These are phyloP conservation scores for Torulaspora quercuum DNA, from an alignment of 805 yeast genomes.

Conservation along the genomic window DNA sequence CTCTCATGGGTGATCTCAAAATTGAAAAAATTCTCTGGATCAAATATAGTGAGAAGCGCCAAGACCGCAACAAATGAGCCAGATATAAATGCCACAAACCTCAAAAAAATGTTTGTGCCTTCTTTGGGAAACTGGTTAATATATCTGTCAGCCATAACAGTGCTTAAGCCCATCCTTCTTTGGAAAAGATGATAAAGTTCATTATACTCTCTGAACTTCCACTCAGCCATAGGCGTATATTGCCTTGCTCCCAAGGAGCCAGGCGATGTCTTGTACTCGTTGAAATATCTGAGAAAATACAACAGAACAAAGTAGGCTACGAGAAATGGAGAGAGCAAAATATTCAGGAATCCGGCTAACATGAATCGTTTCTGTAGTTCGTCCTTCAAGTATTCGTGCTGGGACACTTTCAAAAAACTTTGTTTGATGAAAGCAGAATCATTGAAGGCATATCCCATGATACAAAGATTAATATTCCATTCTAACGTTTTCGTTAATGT, in stretches of 20 bases:
- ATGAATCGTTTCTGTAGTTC: constrained; percentile 77
- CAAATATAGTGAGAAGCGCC: constrained; percentile 71
- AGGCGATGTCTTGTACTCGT: constrained; percentile 88
- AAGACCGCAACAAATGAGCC: constrained; percentile 90
- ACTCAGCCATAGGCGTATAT: constrained; percentile 90
- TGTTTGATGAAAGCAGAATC: constrained; percentile 77
- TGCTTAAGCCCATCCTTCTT: constrained; percentile 71
- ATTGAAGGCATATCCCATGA: constrained; percentile 81
- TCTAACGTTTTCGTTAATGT: constrained; percentile 81
- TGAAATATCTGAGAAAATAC: constrained; percentile 86
- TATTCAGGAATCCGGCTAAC: constrained; percentile 82
- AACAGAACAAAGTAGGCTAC: constrained; percentile 77
- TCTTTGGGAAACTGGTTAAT: constrained; percentile 91
- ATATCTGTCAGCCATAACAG: constrained; percentile 75
- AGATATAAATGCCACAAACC: constrained; percentile 66
- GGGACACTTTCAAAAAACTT: constrained; percentile 63
- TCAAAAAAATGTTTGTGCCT: constrained; percentile 50
- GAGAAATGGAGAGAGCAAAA: constrained; percentile 79
- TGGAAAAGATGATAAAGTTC: constrained; percentile 88
- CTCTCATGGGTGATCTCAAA: constrained; percentile 81
- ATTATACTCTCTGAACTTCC: constrained; percentile 92
- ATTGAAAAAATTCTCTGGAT: constrained; percentile 86
- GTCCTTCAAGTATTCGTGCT: constrained; percentile 59
- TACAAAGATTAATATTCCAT: constrained; percentile 89
- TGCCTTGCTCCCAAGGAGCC: constrained; percentile 77